phyloP scores from a whole-genome alignment of 2,329 filamentous ascomycete genomes.

The Trichoderma gracile region DNA sequence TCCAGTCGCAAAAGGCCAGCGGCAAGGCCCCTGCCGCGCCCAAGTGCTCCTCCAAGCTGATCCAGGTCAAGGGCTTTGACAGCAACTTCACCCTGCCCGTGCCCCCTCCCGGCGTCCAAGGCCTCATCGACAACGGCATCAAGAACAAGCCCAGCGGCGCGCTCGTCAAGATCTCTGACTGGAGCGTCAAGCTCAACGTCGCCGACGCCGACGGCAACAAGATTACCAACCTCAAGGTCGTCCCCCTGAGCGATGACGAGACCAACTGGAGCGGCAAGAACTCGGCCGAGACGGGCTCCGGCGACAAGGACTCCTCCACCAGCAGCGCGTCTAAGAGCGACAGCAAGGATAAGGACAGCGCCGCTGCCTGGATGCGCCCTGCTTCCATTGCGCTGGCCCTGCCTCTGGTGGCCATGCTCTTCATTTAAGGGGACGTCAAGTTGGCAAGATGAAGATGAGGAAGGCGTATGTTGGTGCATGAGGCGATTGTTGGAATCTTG shows the following conservation, averaged over 20 bases:
- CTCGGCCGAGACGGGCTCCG: constrained; percentile 38
- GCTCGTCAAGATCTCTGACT: constrained; percentile 66
- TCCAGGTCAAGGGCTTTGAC: constrained; percentile 68
- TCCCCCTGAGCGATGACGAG: constrained; percentile 46
- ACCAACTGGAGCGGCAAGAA: constrained; percentile 51
- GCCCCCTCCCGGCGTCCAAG: constrained; percentile 65
- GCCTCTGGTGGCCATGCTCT: constrained; percentile 40
- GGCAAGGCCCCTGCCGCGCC: constrained; percentile 55
- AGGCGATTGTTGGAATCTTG: constrained; percentile 7
- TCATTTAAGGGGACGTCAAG: constrained; percentile 32
- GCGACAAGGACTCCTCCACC: not conserved
- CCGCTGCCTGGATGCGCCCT: constrained; percentile 36
- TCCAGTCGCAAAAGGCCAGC: constrained; percentile 64
- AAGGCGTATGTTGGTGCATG: constrained; percentile 5
- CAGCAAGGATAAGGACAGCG: constrained; percentile 32
- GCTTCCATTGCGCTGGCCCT: constrained; percentile 39
- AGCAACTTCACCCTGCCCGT: constrained; percentile 76
- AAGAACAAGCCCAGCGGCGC: constrained; percentile 63
- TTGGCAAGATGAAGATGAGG: too few species aligned
- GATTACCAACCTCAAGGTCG: constrained; percentile 51
- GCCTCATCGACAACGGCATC: constrained; percentile 77
- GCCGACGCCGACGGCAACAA: constrained; percentile 44
- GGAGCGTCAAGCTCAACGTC: constrained; percentile 55
- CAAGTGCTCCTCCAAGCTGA: constrained; percentile 65
- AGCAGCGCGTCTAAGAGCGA: constrained; percentile 2